A percentile compares a stretch with the other conserved stretches of the same genome.
Conservation (phyloP, 2,329 filamentous ascomycete genomes). For the Colletotrichum incanum region DNA sequence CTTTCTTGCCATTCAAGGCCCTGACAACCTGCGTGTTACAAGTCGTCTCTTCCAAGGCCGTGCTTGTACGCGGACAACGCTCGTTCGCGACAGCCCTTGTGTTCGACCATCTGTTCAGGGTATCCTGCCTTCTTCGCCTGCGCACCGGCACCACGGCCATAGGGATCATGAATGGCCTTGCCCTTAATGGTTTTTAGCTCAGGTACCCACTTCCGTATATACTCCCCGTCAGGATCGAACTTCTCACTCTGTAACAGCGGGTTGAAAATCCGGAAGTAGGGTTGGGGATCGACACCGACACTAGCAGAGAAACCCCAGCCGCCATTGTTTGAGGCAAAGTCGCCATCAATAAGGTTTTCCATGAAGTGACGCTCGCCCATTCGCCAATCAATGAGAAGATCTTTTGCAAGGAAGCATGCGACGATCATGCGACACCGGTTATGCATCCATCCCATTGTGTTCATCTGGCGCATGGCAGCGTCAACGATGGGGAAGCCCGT, state of each 20-base stretch:
- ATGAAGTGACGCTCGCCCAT: conserved; percentile 88
- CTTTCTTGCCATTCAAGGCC: not conserved
- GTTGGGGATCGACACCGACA: conserved; percentile 86
- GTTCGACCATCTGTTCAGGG: conserved; percentile 81
- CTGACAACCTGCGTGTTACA: not conserved
- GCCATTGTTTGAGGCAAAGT: conserved; percentile 84
- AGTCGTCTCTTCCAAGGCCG: conserved; percentile 60
- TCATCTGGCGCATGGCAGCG: conserved; percentile 86
- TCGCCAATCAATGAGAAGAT: conserved; percentile 87
- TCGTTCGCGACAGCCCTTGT: conserved; percentile 77
- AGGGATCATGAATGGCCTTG: conserved; percentile 86
- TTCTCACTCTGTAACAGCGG: conserved; percentile 88
- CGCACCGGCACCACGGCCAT: conserved; percentile 73
- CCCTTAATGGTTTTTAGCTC: conserved; percentile 77
- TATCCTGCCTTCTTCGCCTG: conserved; percentile 79
- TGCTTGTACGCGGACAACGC: conserved; percentile 81
- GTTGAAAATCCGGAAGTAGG: conserved; percentile 94
- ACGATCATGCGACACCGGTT: conserved; percentile 90
- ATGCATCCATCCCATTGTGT: conserved; percentile 82
- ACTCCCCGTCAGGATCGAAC: conserved; percentile 84
- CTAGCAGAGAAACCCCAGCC: conserved; percentile 73
- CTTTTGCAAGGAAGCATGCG: conserved; percentile 85
- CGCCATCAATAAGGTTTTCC: conserved; percentile 84
- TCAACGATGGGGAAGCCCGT: conserved; percentile 90
- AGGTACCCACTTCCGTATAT: conserved; percentile 87